Percentiles rank a stretch among this genome's conserved stretches.
These are phyloP conservation scores for Schizothecium vesticola DNA, from an alignment of 495 filamentous ascomycete species.

Conservation along the genomic window DNA sequence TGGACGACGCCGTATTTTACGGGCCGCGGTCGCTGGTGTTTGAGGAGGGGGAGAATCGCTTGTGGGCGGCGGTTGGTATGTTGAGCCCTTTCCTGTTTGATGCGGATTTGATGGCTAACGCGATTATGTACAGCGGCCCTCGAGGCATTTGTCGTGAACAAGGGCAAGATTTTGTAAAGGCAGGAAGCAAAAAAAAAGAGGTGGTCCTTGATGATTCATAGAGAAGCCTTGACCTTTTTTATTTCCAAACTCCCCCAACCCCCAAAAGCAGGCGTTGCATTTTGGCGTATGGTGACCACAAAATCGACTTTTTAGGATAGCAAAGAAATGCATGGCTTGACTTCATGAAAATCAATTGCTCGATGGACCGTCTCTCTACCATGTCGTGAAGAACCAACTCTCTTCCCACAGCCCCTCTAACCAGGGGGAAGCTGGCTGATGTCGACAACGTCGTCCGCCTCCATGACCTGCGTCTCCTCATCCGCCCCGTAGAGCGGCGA, in stretches of 20 bases:
- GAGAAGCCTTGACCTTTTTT: background rate
- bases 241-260: background rate
- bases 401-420: conserved; percentile 42
- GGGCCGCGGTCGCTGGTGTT: conserved; percentile 77
- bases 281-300: conserved; percentile 6
- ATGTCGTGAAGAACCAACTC: conserved; percentile 7
- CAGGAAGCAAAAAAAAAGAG: background rate
- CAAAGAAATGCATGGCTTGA: conserved; percentile 4
- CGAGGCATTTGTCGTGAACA: conserved; percentile 87
- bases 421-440: conserved; percentile 88
- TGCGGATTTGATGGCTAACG: background rate
- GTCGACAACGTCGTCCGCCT: conserved; percentile 87
- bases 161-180: conserved; percentile 54
- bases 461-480: conserved; percentile 73
- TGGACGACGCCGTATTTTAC: conserved; percentile 92
- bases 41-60: conserved; percentile 85
- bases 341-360: conserved; percentile 1
- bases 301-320: background rate
- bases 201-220: conserved; percentile 6
- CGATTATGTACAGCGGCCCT: conserved; percentile 54
- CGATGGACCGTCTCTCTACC: background rate
- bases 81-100: background rate
- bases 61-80: conserved; percentile 79
- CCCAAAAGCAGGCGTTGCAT: conserved; percentile 15
- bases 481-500: conserved; percentile 74